A percentile compares a stretch with the other conserved stretches of the same genome.
phyloP scores from a whole-genome alignment of 2,329 filamentous ascomycete species.

The Westerdykella ornata region DNA sequence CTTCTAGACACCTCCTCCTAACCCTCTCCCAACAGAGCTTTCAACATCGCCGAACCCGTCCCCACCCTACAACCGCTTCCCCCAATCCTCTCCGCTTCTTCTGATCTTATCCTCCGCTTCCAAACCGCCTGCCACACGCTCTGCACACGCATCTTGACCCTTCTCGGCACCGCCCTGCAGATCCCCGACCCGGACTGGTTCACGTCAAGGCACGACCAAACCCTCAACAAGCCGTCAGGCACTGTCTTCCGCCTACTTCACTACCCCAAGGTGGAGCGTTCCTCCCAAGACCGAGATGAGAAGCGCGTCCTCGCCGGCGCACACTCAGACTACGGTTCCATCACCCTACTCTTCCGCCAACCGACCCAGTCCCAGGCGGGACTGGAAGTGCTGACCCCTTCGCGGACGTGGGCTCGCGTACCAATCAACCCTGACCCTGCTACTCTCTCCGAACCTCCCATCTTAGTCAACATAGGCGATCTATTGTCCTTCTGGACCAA shows the following conservation, averaged over 20 bases:
- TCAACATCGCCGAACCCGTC: conserved; percentile 81
- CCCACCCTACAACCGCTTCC: conserved; percentile 67
- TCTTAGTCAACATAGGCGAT: conserved; percentile 63
- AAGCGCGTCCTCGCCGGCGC: conserved; percentile 78
- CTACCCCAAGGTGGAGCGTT: too few relatives aligned
- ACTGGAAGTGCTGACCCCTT: conserved; percentile 67
- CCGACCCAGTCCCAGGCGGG: conserved; percentile 36
- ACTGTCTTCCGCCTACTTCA: conserved; percentile 51
- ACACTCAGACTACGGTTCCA: conserved; percentile 75
- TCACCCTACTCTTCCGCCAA: conserved; percentile 78
- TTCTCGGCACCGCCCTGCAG: conserved; percentile 71
- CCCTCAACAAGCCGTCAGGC: conserved; percentile 44
- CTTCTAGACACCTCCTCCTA: neutral
- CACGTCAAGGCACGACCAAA: conserved; percentile 52
- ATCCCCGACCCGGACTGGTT: conserved; percentile 51
- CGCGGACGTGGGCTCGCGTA: conserved; percentile 41
- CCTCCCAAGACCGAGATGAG: conserved; percentile 42
- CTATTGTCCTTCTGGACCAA: conserved; percentile 82
- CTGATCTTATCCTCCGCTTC: conserved; percentile 60
- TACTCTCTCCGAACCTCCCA: conserved; percentile 46
- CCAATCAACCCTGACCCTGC: conserved; percentile 51
- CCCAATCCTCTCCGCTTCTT: conserved; percentile 51
- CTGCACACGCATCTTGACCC: conserved; percentile 63
- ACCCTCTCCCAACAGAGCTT: conserved; percentile 54
- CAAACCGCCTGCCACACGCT: conserved; percentile 63